Conservation (phyloP, 2,329 filamentous ascomycete species). For the Sarocladium oryzae region DNA sequence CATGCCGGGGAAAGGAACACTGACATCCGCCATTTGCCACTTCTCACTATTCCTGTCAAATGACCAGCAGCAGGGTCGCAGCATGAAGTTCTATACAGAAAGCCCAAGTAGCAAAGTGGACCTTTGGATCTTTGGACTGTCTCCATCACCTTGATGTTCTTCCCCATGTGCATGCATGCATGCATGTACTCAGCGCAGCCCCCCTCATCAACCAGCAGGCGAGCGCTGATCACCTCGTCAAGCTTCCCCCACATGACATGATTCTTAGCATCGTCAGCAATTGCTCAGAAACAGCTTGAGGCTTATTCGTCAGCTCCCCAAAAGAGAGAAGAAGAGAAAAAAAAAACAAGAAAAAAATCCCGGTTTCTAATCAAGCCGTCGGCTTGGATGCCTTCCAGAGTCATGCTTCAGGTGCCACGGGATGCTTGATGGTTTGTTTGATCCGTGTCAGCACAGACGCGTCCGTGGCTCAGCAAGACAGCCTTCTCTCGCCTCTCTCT, state of each 20-base stretch:
- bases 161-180: too few relatives aligned
- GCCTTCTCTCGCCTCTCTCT: not conserved
- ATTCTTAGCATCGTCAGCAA: constrained; percentile 1
- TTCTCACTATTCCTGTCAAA: not conserved
- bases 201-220: not conserved
- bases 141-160: too few relatives aligned
- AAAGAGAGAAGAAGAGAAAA: too few relatives aligned
- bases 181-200: too few relatives aligned
- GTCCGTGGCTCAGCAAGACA: not conserved
- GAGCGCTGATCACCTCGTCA: not conserved
- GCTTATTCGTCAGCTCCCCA: not conserved
- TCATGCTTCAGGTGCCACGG: not conserved
- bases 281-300: not conserved
- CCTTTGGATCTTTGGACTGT: too few relatives aligned
- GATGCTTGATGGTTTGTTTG: too few relatives aligned
- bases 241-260: not conserved
- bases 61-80: not conserved
- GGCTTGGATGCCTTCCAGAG: not conserved
- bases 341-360: too few relatives aligned
- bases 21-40: not conserved
- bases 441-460: not conserved
- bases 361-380: not conserved
- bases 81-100: not conserved
- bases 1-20: not conserved
- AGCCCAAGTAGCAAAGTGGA: not conserved